Percentiles rank a stretch among this genome's conserved stretches.
Conservation (phyloP, 2,329 filamentous ascomycete species). For the Beauveria pseudobassiana region DNA sequence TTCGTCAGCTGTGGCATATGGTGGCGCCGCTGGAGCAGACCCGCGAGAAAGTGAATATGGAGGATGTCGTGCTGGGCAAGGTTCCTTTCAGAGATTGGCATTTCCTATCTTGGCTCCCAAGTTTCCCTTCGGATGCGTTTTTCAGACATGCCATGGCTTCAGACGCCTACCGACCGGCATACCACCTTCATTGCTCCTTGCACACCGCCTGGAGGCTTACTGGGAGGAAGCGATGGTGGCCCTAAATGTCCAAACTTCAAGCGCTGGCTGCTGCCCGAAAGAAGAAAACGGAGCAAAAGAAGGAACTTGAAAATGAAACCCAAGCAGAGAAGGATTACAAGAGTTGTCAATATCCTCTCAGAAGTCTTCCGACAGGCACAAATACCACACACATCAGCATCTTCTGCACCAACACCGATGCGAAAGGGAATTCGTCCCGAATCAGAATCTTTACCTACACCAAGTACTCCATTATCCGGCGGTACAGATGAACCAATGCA, state of each 20-base stretch:
- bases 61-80: background rate
- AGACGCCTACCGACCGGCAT: slow-evolving; percentile 58
- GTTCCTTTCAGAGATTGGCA: slow-evolving; percentile 8
- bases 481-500: background rate
- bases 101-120: slow-evolving; percentile 16
- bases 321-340: slow-evolving; percentile 22
- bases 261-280: slow-evolving; percentile 80
- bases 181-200: slow-evolving; percentile 54
- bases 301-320: slow-evolving; percentile 20
- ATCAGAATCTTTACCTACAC: background rate
- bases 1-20: slow-evolving; percentile 9
- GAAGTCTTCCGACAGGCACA: background rate
- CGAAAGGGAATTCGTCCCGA: background rate
- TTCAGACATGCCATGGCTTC: slow-evolving; percentile 87
- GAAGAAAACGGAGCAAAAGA: slow-evolving; percentile 67
- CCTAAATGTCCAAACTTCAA: slow-evolving; percentile 80
- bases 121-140: slow-evolving; percentile 20
- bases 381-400: background rate
- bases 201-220: slow-evolving; percentile 55
- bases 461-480: background rate
- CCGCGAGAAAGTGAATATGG: slow-evolving; percentile 15
- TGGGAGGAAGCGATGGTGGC: slow-evolving; percentile 64
- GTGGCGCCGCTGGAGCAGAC: slow-evolving; percentile 25
- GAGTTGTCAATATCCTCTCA: slow-evolving; percentile 25
- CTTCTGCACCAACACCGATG: background rate